A percentile compares a stretch with the other conserved stretches of the same genome.
Evolutionary conservation across 768 basidiomycete species (phyloP).

Genomic region (Trametes elegans): DNA sequence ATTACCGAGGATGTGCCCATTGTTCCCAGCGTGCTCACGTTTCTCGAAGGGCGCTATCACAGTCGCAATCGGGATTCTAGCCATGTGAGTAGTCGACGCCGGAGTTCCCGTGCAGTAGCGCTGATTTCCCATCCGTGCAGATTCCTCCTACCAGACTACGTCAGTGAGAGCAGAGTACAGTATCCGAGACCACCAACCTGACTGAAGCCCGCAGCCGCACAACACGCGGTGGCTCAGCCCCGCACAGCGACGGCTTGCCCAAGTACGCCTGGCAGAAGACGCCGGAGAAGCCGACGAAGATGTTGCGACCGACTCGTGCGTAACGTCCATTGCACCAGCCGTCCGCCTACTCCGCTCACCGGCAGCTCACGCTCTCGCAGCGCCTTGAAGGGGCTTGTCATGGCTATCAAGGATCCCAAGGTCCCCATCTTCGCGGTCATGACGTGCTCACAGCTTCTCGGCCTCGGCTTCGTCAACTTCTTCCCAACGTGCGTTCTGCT

Average conservation of each 20-base stretch:
- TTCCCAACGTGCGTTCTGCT: slow-evolving; percentile 44
- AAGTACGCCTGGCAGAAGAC: slow-evolving; percentile 65
- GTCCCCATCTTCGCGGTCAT: slow-evolving; percentile 54
- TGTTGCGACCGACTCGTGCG: slow-evolving; percentile 55
- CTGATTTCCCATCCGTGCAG: slow-evolving; percentile 29
- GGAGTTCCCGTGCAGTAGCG: no score
- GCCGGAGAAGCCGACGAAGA: slow-evolving; percentile 67
- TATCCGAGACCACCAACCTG: not conserved
- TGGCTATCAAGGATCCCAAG: slow-evolving; percentile 57
- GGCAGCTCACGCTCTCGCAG: slow-evolving; percentile 31
- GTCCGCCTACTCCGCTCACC: not conserved
- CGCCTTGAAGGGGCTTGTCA: slow-evolving; percentile 47
- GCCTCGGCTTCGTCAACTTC: slow-evolving; percentile 61
- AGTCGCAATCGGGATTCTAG: slow-evolving; percentile 52
- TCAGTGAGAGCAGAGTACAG: slow-evolving; percentile 28
- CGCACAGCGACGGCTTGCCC: slow-evolving; percentile 54
- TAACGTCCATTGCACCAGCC: slow-evolving; percentile 1
- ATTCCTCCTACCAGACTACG: slow-evolving; percentile 59
- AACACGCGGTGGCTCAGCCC: slow-evolving; percentile 61
- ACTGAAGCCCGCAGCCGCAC: slow-evolving; percentile 40
- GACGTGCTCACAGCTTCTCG: slow-evolving; percentile 47
- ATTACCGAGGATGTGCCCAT: not conserved
- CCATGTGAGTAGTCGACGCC: slow-evolving; percentile 41
- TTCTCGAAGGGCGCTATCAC: slow-evolving; percentile 56
- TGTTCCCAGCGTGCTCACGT: not conserved